phyloP scores from a whole-genome alignment of 768 basidiomycete species.

The Podaxis mareebaensis region DNA sequence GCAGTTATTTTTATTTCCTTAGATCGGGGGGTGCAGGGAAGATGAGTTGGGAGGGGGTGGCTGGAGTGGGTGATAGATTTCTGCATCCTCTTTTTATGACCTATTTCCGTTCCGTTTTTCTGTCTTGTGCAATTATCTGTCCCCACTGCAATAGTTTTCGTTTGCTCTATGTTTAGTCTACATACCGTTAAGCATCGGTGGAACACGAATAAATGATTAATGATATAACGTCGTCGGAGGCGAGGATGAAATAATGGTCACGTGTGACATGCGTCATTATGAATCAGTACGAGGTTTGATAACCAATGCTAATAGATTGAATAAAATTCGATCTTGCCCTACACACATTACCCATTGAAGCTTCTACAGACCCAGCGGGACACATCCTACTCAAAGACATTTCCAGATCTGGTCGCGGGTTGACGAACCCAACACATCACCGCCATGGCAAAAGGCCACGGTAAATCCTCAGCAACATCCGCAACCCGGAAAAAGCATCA shows the following conservation, averaged over 20 bases:
- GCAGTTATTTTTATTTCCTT: not conserved
- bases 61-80: constrained; percentile 2
- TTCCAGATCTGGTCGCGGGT: not conserved
- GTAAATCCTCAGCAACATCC: constrained; percentile 80
- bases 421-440: not conserved
- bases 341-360: not conserved
- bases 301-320: constrained; percentile 1
- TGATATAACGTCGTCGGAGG: not conserved
- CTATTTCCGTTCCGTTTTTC: not conserved
- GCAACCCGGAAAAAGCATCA: constrained; percentile 94
- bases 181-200: not conserved
- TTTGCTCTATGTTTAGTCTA: constrained; percentile 5
- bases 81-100: not conserved
- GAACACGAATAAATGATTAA: constrained; percentile 8
- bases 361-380: not conserved
- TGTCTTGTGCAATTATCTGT: constrained; percentile 10
- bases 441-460: constrained; percentile 18
- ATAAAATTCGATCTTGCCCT: not conserved
- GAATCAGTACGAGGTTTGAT: constrained; percentile 6
- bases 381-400: not conserved
- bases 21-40: not conserved
- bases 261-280: constrained; percentile 1
- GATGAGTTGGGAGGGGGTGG: not conserved
- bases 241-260: not conserved
- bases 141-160: constrained; percentile 6